Evolutionary conservation across 2,329 filamentous ascomycete genomes (phyloP).

Genomic region (Aspergillus transmontanensis): DNA sequence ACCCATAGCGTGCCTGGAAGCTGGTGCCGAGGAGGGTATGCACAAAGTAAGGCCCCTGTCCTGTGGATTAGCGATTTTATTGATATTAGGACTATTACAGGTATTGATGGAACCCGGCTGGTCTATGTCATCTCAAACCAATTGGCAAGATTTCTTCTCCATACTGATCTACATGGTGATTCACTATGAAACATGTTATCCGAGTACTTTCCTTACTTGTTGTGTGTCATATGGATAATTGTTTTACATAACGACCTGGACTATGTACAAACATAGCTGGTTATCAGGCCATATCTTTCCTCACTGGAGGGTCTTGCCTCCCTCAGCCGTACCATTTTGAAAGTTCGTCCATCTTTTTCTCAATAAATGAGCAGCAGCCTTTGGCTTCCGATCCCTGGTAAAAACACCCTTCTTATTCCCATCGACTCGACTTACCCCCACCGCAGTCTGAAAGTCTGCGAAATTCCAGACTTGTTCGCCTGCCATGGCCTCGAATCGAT

Average conservation of each 20-base stretch:
- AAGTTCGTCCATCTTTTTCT: neutral
- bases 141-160: too few species aligned
- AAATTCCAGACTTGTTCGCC: constrained; percentile 6
- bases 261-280: neutral
- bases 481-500: neutral
- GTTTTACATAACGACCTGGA: rapidly evolving
- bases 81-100: too few species aligned
- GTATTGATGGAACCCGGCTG: rapidly evolving
- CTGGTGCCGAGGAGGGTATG: too few species aligned
- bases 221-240: neutral
- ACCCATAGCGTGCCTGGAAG: too few species aligned
- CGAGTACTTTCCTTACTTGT: neutral
- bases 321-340: neutral
- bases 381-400: neutral
- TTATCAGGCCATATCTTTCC: neutral
- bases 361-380: neutral
- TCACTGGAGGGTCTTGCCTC: neutral
- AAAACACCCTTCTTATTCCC: neutral
- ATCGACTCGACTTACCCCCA: neutral
- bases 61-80: too few species aligned
- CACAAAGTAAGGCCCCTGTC: too few species aligned
- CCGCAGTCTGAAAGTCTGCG: constrained; percentile 4
- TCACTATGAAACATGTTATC: neutral
- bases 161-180: too few species aligned
- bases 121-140: too few species aligned